Base-by-base conservation (phyloP, 805 yeast species). In the Saccharomycopsis microspora region DNA sequence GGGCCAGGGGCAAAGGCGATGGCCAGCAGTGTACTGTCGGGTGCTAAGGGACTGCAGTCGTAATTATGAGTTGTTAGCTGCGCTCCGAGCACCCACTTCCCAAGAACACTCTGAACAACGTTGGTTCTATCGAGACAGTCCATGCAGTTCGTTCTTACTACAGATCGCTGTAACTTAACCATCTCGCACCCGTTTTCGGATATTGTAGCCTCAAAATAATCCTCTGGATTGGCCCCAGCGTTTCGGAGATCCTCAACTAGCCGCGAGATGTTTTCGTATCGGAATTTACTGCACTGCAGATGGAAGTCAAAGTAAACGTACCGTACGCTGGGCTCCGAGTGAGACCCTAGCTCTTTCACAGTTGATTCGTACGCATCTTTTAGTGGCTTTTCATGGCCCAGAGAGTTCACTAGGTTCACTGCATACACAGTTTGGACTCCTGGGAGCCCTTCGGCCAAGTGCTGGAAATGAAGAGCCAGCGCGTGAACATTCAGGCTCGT, bases 71-170 rank as follows among this genome's bases (percentile, higher is more conserved):
- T 34, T 9, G 32, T 27, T 6, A 42, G 39, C 29, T 42, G 45
- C n/a, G 32, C 45, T 11, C 7, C 19, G 9, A 42, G 32, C 8
- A 48, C 47, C 46, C 52, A 51, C 43, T 45, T 46, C 3, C 47
- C 54, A 41, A 51, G 19, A 19, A 48, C 51, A 11, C 48, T 45
- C 30, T 48, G 51, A 32, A 93, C 97, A 44, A 90, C 97, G 60
- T 90, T 90, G 4, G 98, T 90, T 65, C 98, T 78, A 64, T 90
- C 98, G 56, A 90, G 71, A 67, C 98, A 90, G 66, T 90, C 98
- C 97, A 90, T 90, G 71, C 98, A 90, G 65, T 90, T 90, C 3
- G 97, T 86, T 62, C 98, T 70, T 27, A 51, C 43, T 4, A 51
- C 32, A 19, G 19, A 19, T 19, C 2, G 19, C 19, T 19, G 19